Conservation (phyloP, 495 filamentous ascomycete genomes). For the Staphylotrichum tortipilum region DNA sequence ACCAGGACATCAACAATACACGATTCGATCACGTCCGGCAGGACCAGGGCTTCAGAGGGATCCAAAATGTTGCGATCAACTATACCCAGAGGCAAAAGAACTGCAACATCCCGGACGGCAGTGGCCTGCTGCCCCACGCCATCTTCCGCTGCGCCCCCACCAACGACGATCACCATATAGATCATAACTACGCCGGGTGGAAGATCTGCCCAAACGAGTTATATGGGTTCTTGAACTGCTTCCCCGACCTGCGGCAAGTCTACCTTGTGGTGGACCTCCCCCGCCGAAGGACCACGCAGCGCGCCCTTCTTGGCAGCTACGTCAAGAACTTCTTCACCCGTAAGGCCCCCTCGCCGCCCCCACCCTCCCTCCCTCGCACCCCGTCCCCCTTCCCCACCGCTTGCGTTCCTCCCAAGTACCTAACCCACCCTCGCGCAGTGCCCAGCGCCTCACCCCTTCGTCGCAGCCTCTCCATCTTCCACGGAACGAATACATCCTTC, state of each 20-base stretch:
- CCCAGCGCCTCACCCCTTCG: background rate
- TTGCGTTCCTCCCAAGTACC: background rate
- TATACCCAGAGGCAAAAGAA: background rate
- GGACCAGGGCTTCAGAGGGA: background rate
- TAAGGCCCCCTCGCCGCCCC: background rate
- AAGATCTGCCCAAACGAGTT: constrained; percentile 11
- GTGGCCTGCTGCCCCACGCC: background rate
- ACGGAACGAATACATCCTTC: background rate
- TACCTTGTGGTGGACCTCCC: constrained; percentile 12
- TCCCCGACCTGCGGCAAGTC: constrained; percentile 16
- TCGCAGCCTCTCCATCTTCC: background rate
- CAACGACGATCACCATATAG: too few species aligned
- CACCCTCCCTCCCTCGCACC: background rate
- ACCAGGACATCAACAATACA: constrained; percentile 2
- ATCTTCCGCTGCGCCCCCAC: background rate
- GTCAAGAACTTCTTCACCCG: constrained; percentile 1
- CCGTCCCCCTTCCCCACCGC: background rate
- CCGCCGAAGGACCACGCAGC: background rate
- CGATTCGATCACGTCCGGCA: background rate
- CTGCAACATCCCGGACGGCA: too few species aligned
- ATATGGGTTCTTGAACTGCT: constrained; percentile 11
- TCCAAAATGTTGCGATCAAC: background rate
- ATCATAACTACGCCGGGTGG: background rate
- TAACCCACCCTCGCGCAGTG: background rate
- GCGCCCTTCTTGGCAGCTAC: background rate